A percentile compares a stretch with the other conserved stretches of the same genome.
These are phyloP conservation scores for Dendrocalamus sinicus DNA, from an alignment of 176 grass and related monocot genomes.

Conservation along the genomic window DNA sequence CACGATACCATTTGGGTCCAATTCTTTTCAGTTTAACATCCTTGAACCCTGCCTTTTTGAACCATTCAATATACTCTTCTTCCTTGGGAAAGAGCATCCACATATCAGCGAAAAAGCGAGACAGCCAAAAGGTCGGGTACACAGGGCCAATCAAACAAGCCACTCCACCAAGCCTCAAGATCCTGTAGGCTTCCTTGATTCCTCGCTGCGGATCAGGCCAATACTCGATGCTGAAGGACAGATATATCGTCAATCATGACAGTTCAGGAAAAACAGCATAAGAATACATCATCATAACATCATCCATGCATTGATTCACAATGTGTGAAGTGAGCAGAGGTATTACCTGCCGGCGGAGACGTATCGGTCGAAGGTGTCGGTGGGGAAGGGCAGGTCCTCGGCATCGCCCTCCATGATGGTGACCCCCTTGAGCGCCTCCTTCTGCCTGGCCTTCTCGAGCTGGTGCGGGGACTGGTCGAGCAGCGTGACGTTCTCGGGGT, in stretches of 20 bases:
- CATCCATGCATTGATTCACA: background rate
- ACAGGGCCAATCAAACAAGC: constrained; percentile 90
- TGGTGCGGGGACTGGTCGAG: constrained; percentile 94
- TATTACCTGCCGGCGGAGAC: constrained; percentile 83
- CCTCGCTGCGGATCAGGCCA: constrained; percentile 91
- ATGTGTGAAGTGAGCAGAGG: background rate
- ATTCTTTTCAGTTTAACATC: constrained; percentile 91
- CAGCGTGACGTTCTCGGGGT: constrained; percentile 78
- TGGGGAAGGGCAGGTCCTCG: constrained; percentile 88
- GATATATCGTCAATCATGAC: background rate
- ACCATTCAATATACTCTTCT: constrained; percentile 97
- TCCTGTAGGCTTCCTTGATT: constrained; percentile 94
- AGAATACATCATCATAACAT: background rate
- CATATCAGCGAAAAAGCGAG: constrained; percentile 88
- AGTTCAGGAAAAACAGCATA: background rate
- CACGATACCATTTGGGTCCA: constrained; percentile 94
- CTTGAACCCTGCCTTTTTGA: constrained; percentile 84
- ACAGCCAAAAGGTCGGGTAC: constrained; percentile 90
- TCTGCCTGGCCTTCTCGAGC: constrained; percentile 78
- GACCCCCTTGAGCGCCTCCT: constrained; percentile 79
- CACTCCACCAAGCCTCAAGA: constrained; percentile 70
- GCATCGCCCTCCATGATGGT: constrained; percentile 88
- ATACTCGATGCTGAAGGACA: constrained; percentile 78
- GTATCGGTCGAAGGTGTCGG: constrained; percentile 74
- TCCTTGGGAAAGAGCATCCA: constrained; percentile 99